A percentile compares a stretch with the other conserved stretches of the same genome.
These are phyloP conservation scores for Bolboschoenoplectus hybrid DNA, from an alignment of 202 grass and related monocot species.

Conservation along the genomic window DNA sequence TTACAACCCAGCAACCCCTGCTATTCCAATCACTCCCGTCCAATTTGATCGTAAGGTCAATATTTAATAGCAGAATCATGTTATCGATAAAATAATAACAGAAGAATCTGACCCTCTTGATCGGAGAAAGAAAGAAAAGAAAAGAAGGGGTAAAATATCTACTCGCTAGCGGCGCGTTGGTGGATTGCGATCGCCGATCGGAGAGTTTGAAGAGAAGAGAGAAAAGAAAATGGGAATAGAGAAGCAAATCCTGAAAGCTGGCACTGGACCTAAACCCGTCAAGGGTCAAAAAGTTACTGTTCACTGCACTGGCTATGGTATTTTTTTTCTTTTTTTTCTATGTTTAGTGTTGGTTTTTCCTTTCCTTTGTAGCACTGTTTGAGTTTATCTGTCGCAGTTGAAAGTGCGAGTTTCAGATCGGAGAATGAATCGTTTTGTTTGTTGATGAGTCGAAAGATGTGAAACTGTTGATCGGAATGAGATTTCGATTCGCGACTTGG, in stretches of 20 bases:
- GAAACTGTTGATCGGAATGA: not conserved
- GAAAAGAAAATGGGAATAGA: constrained; percentile 61
- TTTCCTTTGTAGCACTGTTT: not conserved
- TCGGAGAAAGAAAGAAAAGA: not conserved
- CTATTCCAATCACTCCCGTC: not conserved
- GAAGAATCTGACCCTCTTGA: not conserved
- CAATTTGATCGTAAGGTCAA: not conserved
- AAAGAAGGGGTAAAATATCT: not conserved
- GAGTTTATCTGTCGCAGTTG: not conserved
- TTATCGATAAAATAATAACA: not conserved
- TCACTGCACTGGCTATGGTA: constrained; percentile 96
- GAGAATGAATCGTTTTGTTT: not conserved
- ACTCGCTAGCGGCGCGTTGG: not conserved
- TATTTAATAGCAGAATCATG: not conserved
- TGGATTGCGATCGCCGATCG: constrained; percentile 24
- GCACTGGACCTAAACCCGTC: constrained; percentile 70
- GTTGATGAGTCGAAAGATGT: constrained; percentile 2
- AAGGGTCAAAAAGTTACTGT: constrained; percentile 94
- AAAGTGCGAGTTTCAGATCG: not conserved
- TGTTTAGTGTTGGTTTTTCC: not conserved
- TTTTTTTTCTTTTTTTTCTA: constrained; percentile 24
- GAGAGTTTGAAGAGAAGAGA: not conserved
- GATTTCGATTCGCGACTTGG: not conserved
- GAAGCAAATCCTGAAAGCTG: constrained; percentile 74
- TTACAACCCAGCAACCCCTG: no score